Evolutionary conservation across 257 asterid genomes (phyloP).

Genomic region (Ballota nigra): DNA sequence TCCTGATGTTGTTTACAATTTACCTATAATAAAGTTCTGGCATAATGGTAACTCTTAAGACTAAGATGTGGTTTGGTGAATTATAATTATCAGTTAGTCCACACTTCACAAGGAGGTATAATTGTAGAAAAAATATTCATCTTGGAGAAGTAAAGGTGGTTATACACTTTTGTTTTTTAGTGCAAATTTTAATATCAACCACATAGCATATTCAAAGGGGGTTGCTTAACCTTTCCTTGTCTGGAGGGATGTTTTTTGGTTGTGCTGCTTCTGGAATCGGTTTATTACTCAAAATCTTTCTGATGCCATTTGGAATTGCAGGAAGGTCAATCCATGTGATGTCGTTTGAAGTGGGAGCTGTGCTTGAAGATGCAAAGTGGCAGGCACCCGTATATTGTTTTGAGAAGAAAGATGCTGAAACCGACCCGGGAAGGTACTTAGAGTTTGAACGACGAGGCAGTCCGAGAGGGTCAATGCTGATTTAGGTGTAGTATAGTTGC

Average conservation of each 20-base stretch:
- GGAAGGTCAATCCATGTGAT: constrained; percentile 80
- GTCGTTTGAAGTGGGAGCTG: constrained; percentile 90
- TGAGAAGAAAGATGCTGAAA: constrained; percentile 25
- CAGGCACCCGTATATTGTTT: constrained; percentile 81
- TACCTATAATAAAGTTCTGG: background rate
- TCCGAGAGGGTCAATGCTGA: constrained; percentile 29
- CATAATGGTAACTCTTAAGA: background rate
- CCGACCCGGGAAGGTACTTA: constrained; percentile 7
- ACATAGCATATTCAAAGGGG: background rate
- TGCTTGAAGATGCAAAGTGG: constrained; percentile 72
- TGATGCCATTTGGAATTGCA: constrained; percentile 30
- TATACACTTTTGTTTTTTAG: background rate
- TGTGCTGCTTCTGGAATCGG: no score
- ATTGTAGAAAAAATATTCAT: background rate
- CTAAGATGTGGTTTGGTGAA: background rate
- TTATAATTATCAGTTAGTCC: constrained; percentile 6
- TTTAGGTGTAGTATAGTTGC: constrained; percentile 12
- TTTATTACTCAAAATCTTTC: background rate
- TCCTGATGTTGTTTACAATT: background rate
- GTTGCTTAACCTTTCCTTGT: background rate
- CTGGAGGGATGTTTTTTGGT: background rate
- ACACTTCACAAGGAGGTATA: background rate
- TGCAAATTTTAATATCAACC: background rate
- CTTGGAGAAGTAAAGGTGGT: background rate
- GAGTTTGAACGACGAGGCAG: constrained; percentile 14